Evolutionary conservation across 352 stramenopile genomes (phyloP).

Genomic region (Globisporangium carolinianum): DNA sequence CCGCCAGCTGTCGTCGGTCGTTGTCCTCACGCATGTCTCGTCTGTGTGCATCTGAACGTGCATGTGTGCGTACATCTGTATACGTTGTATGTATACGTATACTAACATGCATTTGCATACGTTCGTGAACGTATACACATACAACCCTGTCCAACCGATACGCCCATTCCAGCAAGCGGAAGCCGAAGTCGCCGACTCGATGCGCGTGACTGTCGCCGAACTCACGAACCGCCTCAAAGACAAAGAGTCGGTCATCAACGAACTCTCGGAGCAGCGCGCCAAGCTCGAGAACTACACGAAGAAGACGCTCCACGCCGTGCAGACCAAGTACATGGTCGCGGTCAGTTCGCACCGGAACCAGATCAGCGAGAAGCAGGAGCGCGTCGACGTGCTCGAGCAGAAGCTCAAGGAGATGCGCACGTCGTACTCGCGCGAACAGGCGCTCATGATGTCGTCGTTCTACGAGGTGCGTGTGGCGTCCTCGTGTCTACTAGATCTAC

Average conservation of each 20-base stretch:
- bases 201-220: constrained; percentile 69
- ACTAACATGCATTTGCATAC: too few species aligned
- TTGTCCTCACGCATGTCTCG: neutral
- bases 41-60: neutral
- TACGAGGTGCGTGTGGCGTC: constrained; percentile 54
- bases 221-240: constrained; percentile 84
- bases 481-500: neutral
- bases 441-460: constrained; percentile 86
- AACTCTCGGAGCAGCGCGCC: constrained; percentile 74
- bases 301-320: constrained; percentile 86
- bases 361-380: constrained; percentile 81
- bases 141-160: neutral
- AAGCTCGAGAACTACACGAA: constrained; percentile 90
- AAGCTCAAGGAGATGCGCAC: constrained; percentile 78
- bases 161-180: constrained; percentile 33
- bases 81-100: too few species aligned
- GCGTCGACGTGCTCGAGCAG: constrained; percentile 80
- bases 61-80: constrained; percentile 2
- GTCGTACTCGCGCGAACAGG: constrained; percentile 79
- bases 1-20: neutral
- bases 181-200: constrained; percentile 59
- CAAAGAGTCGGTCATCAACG: constrained; percentile 86
- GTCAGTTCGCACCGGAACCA: constrained; percentile 86
- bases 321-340: constrained; percentile 89
- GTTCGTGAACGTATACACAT: too few species aligned